These are phyloP conservation scores for Penicillium olsonii DNA, from an alignment of 2,329 filamentous ascomycete species.

Conservation along the genomic window DNA sequence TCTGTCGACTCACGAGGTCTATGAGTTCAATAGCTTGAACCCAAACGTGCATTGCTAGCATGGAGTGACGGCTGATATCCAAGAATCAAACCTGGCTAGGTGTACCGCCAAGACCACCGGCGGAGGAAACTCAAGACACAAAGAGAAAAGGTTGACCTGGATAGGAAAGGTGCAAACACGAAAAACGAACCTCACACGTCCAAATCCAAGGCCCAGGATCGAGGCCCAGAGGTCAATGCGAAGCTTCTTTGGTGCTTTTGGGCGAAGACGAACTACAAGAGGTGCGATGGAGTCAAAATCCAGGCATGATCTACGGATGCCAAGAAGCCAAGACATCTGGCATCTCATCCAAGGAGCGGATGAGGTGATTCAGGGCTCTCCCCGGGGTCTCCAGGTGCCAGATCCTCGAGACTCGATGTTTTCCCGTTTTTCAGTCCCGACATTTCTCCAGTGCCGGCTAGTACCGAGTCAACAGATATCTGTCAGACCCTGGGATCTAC, in stretches of 20 bases:
- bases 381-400: background rate
- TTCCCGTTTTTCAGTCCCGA: background rate
- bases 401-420: too few species aligned
- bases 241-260: slow-evolving; percentile 5
- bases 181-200: background rate
- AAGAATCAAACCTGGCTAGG: background rate
- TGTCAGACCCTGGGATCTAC: slow-evolving; percentile 18
- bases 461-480: background rate
- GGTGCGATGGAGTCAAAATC: background rate
- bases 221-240: slow-evolving; percentile 6
- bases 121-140: background rate
- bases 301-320: slow-evolving; percentile 10
- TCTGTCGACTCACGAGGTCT: background rate
- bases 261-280: slow-evolving; percentile 3
- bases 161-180: background rate
- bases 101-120: background rate
- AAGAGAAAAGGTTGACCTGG: background rate
- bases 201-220: background rate
- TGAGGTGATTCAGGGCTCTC: slow-evolving; percentile 19
- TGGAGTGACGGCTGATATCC: background rate
- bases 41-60: background rate
- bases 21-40: slow-evolving; percentile 9
- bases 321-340: slow-evolving; percentile 13
- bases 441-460: background rate
- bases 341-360: slow-evolving; percentile 8